These are phyloP conservation scores for Aspergillus sp. DNA, from an alignment of 2,329 filamentous ascomycete genomes.

Conservation along the genomic window DNA sequence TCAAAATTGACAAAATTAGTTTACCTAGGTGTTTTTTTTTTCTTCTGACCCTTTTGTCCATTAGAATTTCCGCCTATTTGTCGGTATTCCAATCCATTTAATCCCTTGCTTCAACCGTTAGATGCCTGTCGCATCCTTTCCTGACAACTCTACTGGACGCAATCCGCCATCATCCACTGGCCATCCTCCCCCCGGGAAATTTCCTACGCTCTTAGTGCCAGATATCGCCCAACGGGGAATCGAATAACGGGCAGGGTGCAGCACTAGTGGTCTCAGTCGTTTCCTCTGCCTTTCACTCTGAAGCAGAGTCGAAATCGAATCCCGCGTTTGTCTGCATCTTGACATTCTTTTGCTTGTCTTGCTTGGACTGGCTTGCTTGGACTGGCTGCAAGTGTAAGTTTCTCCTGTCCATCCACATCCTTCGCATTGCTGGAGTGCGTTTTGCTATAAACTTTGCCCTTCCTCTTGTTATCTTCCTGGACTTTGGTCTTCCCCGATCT, in stretches of 20 bases:
- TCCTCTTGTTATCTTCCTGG: not conserved
- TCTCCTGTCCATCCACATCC: constrained; percentile 2
- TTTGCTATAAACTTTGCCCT: not conserved
- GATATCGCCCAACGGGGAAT: not conserved
- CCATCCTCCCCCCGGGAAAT: constrained; percentile 15
- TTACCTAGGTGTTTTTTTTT: not conserved
- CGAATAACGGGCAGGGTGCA: constrained; percentile 24
- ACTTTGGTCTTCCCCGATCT: no score
- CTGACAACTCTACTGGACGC: constrained; percentile 9
- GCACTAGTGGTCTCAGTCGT: constrained; percentile 17
- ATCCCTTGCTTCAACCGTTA: constrained; percentile 5
- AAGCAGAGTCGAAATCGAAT: constrained; percentile 6
- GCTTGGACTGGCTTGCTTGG: not conserved
- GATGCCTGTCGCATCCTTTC: not conserved
- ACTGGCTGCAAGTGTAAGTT: constrained; percentile 13
- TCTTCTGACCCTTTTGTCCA: constrained; percentile 4
- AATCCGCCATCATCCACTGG: constrained; percentile 6
- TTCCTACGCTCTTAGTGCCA: constrained; percentile 10
- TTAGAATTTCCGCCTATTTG: constrained; percentile 13
- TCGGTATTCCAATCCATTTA: constrained; percentile 7
- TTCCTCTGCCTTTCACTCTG: constrained; percentile 2
- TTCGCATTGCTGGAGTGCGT: not conserved
- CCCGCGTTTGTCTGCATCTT: constrained; percentile 7
- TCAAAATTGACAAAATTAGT: not conserved
- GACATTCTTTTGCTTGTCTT: constrained; percentile 7